Conservation (phyloP, 2,329 filamentous ascomycete genomes). For the Bimuria novae-zelandiae region DNA sequence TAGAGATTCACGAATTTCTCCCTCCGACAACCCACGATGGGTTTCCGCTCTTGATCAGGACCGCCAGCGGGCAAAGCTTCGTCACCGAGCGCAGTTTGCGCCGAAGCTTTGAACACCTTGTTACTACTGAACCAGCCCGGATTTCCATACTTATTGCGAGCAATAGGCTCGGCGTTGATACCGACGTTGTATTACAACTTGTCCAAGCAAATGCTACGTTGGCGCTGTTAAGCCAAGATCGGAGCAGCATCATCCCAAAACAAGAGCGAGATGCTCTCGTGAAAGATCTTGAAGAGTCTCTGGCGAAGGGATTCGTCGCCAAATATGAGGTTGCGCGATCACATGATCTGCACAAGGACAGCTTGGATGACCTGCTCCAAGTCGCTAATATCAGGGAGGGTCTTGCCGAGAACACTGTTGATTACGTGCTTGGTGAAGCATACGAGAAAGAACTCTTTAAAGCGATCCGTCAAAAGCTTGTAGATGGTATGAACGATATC, state of each 20-base stretch:
- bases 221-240: constrained; percentile 31
- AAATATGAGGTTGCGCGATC: constrained; percentile 25
- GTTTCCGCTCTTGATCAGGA: constrained; percentile 26
- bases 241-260: constrained; percentile 30
- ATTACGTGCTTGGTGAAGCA: constrained; percentile 21
- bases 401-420: constrained; percentile 18
- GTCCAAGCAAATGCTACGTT: constrained; percentile 20
- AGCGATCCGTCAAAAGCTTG: constrained; percentile 14
- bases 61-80: constrained; percentile 30
- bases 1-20: constrained; percentile 30
- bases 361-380: constrained; percentile 26
- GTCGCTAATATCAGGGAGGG: constrained; percentile 3
- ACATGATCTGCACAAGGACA: constrained; percentile 27
- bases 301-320: constrained; percentile 18
- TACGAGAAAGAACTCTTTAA: constrained; percentile 20
- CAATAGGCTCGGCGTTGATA: constrained; percentile 26
- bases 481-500: constrained; percentile 13
- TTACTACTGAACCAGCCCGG: constrained; percentile 23
- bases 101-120: constrained; percentile 23
- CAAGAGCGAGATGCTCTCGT: constrained; percentile 24
- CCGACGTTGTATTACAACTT: constrained; percentile 24
- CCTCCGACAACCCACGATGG: constrained; percentile 8
- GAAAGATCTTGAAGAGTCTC: constrained; percentile 12
- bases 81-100: constrained; percentile 28
- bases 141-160: constrained; percentile 22